Evolutionary conservation across 2,329 filamentous ascomycete genomes (phyloP).

Genomic region (Biscogniauxia marginata): DNA sequence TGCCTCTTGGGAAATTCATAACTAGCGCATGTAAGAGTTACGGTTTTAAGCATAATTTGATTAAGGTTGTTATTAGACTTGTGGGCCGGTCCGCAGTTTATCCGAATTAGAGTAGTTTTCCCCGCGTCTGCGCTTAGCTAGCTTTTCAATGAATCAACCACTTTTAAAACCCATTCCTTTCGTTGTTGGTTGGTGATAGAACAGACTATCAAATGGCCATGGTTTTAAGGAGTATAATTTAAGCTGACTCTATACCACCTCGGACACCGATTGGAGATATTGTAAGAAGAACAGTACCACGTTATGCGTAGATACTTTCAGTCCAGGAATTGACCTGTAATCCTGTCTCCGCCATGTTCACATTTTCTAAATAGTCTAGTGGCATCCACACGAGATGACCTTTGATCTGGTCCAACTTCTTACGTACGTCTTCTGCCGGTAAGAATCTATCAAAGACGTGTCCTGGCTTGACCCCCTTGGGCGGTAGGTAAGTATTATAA

Average conservation of each 20-base stretch:
- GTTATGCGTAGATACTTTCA: constrained; percentile 78
- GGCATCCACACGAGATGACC: constrained; percentile 96
- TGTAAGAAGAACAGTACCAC: background rate
- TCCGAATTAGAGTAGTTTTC: too few relatives aligned
- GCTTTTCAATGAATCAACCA: too few relatives aligned
- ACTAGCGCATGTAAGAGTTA: too few relatives aligned
- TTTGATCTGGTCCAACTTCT: constrained; percentile 75
- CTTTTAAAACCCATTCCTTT: too few relatives aligned
- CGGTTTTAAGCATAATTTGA: too few relatives aligned
- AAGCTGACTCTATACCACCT: background rate
- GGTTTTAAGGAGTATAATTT: background rate
- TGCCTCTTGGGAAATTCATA: too few relatives aligned
- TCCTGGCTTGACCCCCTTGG: constrained; percentile 71
- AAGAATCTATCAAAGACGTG: constrained; percentile 83
- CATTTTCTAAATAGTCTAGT: constrained; percentile 80
- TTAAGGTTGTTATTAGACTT: too few relatives aligned
- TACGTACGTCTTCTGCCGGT: constrained; percentile 68
- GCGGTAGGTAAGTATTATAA: constrained; percentile 76
- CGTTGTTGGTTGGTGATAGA: too few relatives aligned
- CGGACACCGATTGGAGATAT: background rate
- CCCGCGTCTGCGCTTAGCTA: too few relatives aligned
- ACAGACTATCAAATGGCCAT: background rate
- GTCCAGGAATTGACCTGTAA: constrained; percentile 83
- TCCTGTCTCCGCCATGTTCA: constrained; percentile 85
- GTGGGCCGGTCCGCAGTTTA: too few relatives aligned